Base-by-base conservation (phyloP, 305 asterid species). In the Petunia hybrid region DNA sequence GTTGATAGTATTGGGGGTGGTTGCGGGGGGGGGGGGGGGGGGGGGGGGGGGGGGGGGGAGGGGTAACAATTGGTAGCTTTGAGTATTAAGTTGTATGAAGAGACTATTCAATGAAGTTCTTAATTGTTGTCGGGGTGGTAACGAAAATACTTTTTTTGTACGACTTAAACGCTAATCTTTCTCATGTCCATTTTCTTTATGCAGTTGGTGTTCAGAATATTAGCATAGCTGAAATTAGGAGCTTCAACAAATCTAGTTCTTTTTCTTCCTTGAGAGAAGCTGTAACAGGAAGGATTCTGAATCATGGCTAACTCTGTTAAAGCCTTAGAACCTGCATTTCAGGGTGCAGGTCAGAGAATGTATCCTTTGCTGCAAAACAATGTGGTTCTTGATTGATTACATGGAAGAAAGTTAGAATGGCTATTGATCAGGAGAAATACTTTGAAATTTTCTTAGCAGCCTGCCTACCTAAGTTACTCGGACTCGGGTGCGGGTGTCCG, bases 301-400 rank as follows among this genome's bases (percentile, higher is more conserved):
- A 85, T 53, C 65, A 87, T 87, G 90, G 79, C 90, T 55, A 81
- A 68, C 84, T 85, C 88, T 53, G 82, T 79, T 42, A 87, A 87
- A 79, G 84, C 86, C 82, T 81, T 87, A 80, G 90, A 87, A 82
- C 90, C 90, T 85, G 90, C 90, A 79, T 87, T 87, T 80, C 90
- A 87, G 79, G 87, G 87, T 78, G 86, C 81, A n/a, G 90, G 88
- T 62, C 87, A 84, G 77, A 87, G 62, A 85, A 46, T 83, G 90
- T 87, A 87, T 87, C 90, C 86, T 87, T 45, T 43, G 55, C 64
- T 80, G 82, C 78, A 67, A 75, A 46, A 67, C 31, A 22, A 35
- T 71, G 43, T 71, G 77, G 10, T 35, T 53, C 61, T 8, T 5
- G 43, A 12, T 56, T 46, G 59, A 48, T 71, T 71, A 3, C 59